Conservation (phyloP, 208 protist genomes). For the Blechomonas ayalai region DNA sequence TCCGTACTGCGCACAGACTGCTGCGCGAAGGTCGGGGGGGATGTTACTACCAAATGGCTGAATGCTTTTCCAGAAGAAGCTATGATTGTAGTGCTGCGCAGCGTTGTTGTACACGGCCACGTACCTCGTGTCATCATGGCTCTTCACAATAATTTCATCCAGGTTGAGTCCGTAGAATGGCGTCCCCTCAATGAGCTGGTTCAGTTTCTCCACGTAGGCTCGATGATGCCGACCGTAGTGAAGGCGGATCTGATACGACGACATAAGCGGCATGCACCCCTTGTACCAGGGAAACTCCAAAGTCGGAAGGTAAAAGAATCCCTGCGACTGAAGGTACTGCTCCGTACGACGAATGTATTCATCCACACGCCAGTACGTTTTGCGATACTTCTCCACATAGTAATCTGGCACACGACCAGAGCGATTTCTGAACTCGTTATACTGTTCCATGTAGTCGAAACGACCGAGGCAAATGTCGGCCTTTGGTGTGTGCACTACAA, state of each 20-base stretch:
- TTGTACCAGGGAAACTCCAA: slow-evolving; percentile 89
- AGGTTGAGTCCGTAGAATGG: slow-evolving; percentile 69
- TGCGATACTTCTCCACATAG: slow-evolving; percentile 71
- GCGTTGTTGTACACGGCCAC: slow-evolving; percentile 85
- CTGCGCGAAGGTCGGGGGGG: slow-evolving; percentile 65
- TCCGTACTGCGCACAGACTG: slow-evolving; percentile 76
- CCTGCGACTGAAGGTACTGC: slow-evolving; percentile 66
- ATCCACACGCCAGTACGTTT: slow-evolving; percentile 86
- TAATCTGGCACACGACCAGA: slow-evolving; percentile 78
- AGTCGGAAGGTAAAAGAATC: slow-evolving; percentile 87
- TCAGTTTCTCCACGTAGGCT: slow-evolving; percentile 87
- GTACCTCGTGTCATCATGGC: slow-evolving; percentile 28
- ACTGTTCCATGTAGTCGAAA: slow-evolving; percentile 79
- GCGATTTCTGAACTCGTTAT: slow-evolving; percentile 83
- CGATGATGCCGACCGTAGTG: slow-evolving; percentile 89
- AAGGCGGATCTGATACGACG: slow-evolving; percentile 83
- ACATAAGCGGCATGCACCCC: slow-evolving; percentile 81
- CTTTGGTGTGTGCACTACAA: slow-evolving; percentile 79
- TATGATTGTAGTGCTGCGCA: slow-evolving; percentile 90
- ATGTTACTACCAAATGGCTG: slow-evolving; percentile 87
- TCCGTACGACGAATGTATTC: slow-evolving; percentile 83
- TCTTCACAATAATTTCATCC: slow-evolving; percentile 76
- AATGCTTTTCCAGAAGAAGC: slow-evolving; percentile 91
- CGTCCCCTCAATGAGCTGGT: slow-evolving; percentile 86
- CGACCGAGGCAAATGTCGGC: slow-evolving; percentile 61